Evolutionary conservation across 306 rosid genomes (phyloP), one percentile per base, ranked within the genome.

Genomic region (Acmispon strigosus): DNA sequence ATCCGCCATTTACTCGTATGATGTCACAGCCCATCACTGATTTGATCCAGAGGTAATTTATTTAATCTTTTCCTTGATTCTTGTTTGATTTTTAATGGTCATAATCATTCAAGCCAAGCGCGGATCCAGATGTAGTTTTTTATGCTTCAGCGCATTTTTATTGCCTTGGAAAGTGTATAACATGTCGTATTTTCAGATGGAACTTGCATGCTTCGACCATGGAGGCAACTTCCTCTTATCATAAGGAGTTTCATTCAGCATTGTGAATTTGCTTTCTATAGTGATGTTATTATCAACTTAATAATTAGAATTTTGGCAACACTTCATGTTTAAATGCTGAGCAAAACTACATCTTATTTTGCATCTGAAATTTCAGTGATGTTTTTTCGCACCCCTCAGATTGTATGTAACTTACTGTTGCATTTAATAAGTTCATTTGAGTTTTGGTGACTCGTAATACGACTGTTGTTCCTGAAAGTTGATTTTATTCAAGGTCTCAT

Each of bases 31-130:
- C 83, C 83, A 77, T 85, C 29, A 76, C 95, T 11, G 89, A 83
- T 80, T 67, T 78, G 90, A 83, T 76, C 85, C 90, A 12, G 85
- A 90, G 98, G 98, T 94, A 80, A 73, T 53, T 62, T 47, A 73
- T 53, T 62, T 47, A 62, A 16, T 45, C 42, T 63, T 52, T 44
- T 55, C 56, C 54, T 13, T 54, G 22, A 63, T 58, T 48, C 22
- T 11, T 39, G 50, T 58, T 43, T 29, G 2, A 59, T 0, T 47
- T 53, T 22, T 37, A 20, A 32, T 65, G 59, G 18, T 59, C 22
- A 37, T n/a, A 15, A 1, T 29, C 51, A 20, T 11, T 49, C 15
- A 58, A 41, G 56, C 55, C 18, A 20, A 45, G 24, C 18, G 3
- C 22, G 15, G 27, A n/a, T n/a, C n/a, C n/a, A n/a, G n/a, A n/a